Evolutionary conservation across 2,329 filamentous ascomycete genomes (phyloP), one percentile per base, ranked within the genome.

Genomic region (Cladophialophora yegresii): DNA sequence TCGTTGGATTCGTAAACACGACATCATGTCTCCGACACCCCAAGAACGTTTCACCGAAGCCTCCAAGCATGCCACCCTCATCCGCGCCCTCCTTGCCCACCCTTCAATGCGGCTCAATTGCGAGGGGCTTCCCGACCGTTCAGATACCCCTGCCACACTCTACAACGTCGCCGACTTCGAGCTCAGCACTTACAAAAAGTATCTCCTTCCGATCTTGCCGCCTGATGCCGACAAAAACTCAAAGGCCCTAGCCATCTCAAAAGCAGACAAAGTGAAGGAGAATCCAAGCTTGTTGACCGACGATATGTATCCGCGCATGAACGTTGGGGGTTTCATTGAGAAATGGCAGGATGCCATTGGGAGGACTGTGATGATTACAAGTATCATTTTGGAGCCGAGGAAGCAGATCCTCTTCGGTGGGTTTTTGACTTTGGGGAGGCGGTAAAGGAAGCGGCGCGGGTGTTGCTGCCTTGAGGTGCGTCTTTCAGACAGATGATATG

Each of bases 251-350:
- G 63, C 62, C 1, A 22, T 60, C 16, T 9, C 26, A 20, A 36
- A 20, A 1, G 63, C 23, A 9, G 32, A 63, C 4, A 54, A 58
- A 4, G 58, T 45, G 28, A 47, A 54, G 22, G 60, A 65, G 12
- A 65, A 55, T 13, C 13, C 28, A 40, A 26, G 54, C 12, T 22
- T 58, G 49, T 26, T 67, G 23, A 61, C 40, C 10, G 65, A 67
- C n/a, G 59, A 65, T 23, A 53, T 58, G 30, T 67, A 65, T 30
- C 65, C 65, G 26, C 58, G 60, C 28, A 65, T 67, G 59, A 40
- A 22, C 2, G 40, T 30, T 4, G 65, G 62, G 6, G 59, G 51
- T 2, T 54, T 63, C 26, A 55, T 13, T 4, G 55, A 65, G 30
- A 67, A 67, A 32, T 67, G 62, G 62, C 51, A 16, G 26, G 65